phyloP scores from a whole-genome alignment of 129 eudicot species.

The Cynara cardunculus region DNA sequence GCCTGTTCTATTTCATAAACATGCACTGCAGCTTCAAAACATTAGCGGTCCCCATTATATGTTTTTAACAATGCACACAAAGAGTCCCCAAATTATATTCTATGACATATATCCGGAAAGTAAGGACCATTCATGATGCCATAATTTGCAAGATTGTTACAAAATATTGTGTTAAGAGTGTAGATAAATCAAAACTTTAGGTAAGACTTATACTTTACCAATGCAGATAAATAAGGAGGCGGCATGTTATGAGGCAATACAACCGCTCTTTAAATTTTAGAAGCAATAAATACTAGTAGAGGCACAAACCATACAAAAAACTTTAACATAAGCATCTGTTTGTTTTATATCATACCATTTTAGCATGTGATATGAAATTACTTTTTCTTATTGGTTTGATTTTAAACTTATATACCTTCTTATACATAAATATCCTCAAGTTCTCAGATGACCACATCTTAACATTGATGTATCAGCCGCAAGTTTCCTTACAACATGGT shows the following conservation, averaged over 20 bases:
- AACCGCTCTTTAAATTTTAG: too few species aligned
- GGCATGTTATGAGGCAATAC: too few species aligned
- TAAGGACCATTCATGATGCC: not conserved
- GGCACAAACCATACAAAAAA: too few species aligned
- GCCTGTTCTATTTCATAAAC: not conserved
- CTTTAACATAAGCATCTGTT: not conserved
- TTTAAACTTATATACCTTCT: not conserved
- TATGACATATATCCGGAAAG: not conserved
- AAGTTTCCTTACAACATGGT: not conserved
- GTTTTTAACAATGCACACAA: not conserved
- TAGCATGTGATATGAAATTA: not conserved
- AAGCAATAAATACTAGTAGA: too few species aligned
- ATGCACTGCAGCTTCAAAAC: not conserved
- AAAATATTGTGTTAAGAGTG: not conserved
- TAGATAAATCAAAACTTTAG: too few species aligned
- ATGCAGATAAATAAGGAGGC: too few species aligned
- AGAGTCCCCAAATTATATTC: not conserved
- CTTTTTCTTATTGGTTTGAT: not conserved
- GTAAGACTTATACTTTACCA: too few species aligned
- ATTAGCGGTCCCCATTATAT: not conserved
- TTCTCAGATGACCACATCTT: not conserved
- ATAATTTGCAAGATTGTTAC: not conserved
- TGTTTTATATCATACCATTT: too few species aligned
- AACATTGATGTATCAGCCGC: not conserved
- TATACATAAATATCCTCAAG: not conserved